These are phyloP conservation scores for Colletotrichum tofieldiae DNA, from an alignment of 2,329 filamentous ascomycete species.

Conservation along the genomic window DNA sequence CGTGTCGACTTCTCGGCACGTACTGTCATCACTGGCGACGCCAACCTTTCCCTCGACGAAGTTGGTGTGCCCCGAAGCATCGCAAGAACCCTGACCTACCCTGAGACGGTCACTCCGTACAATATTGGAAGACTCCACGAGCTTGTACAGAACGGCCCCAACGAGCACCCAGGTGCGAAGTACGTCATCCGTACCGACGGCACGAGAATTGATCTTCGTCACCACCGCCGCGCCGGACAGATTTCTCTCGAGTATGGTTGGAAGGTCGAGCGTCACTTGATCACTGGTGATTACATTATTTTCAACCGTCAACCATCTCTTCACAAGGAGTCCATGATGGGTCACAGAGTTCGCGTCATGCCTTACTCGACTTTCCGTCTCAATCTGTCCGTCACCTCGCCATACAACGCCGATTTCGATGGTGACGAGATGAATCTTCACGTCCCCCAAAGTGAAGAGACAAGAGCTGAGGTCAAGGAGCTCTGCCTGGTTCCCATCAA, in stretches of 20 bases:
- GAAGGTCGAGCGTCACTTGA: constrained; percentile 98
- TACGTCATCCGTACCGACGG: constrained; percentile 96
- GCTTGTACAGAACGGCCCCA: constrained; percentile 93
- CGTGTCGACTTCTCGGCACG: constrained; percentile 99
- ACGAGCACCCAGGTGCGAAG: constrained; percentile 94
- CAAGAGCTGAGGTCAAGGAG: constrained; percentile 92
- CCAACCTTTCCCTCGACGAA: constrained; percentile 95
- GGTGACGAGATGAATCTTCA: constrained; percentile 99
- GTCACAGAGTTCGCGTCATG: constrained; percentile 97
- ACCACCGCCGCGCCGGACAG: constrained; percentile 89
- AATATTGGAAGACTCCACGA: constrained; percentile 94
- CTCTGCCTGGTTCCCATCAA: constrained; percentile 98
- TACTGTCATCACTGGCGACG: constrained; percentile 99
- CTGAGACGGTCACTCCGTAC: constrained; percentile 97
- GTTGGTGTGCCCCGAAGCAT: constrained; percentile 97
- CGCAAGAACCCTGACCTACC: constrained; percentile 93
- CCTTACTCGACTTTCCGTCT: constrained; percentile 98
- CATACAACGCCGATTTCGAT: constrained; percentile 99
- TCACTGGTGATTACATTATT: constrained; percentile 97
- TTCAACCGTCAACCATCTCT: constrained; percentile 99
- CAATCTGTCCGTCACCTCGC: constrained; percentile 96
- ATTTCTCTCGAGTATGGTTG: constrained; percentile 95
- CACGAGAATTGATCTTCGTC: constrained; percentile 93
- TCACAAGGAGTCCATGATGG: constrained; percentile 99
- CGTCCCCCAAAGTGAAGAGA: constrained; percentile 97